phyloP scores from a whole-genome alignment of 192 early-diverging fungal species.

The Coemansia sp. region DNA sequence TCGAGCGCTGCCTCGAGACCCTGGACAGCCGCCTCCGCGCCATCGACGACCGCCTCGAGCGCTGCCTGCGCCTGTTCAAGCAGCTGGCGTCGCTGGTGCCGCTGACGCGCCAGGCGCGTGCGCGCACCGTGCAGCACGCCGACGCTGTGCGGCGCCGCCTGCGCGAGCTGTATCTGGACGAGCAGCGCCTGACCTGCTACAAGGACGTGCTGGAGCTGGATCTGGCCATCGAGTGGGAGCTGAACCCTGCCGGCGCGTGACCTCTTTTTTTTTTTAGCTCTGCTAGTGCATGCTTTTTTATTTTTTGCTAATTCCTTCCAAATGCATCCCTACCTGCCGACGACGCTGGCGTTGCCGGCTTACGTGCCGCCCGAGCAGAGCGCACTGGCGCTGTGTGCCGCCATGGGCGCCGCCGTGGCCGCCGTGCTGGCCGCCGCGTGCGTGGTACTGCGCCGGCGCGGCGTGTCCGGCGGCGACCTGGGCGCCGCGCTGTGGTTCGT shows the following conservation, averaged over 20 bases:
- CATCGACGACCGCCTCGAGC: slow-evolving; percentile 52
- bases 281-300: no score
- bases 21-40: slow-evolving; percentile 54
- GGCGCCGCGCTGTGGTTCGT: slow-evolving; percentile 61
- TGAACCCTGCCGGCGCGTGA: no score
- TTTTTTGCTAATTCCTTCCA: background rate
- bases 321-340: slow-evolving; percentile 39
- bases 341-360: slow-evolving; percentile 20
- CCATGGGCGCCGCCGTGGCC: slow-evolving; percentile 14
- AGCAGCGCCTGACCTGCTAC: slow-evolving; percentile 67
- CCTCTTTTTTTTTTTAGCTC: no score
- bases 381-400: slow-evolving; percentile 12
- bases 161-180: slow-evolving; percentile 55
- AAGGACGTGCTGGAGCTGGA: slow-evolving; percentile 65
- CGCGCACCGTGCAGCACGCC: slow-evolving; percentile 55
- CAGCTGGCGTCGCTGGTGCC: slow-evolving; percentile 69
- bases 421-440: slow-evolving; percentile 3
- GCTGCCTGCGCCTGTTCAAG: slow-evolving; percentile 57
- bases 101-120: slow-evolving; percentile 62
- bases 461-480: background rate
- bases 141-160: slow-evolving; percentile 46
- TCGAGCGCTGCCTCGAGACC: slow-evolving; percentile 44
- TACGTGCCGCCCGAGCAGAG: slow-evolving; percentile 24
- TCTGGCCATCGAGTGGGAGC: slow-evolving; percentile 52
- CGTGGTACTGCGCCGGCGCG: background rate